Base-by-base conservation (phyloP, 345 rosid species). In the Balakata baccata region DNA sequence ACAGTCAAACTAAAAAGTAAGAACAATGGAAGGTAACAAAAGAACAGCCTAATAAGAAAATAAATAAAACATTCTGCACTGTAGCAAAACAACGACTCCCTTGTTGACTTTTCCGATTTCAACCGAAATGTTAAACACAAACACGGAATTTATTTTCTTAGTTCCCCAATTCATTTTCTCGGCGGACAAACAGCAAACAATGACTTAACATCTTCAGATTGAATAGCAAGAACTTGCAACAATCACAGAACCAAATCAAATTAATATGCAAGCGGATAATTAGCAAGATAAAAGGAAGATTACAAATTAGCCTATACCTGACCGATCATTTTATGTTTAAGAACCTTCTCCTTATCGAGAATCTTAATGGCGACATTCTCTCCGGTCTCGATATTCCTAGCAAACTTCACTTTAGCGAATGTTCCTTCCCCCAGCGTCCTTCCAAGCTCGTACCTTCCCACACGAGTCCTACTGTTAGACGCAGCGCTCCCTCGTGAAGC, bases 351-450 rank as follows among this genome's bases (percentile, higher is more conserved):
- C 79, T 96, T 96, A 64, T 96, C 97, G 1, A 96, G 94, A 68
- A 96, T 88, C 79, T 96, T 96, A 66, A 96, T 89, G 6, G 99
- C 99, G 0, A 96, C 97, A 70, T 86, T 76, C 29, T 93, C 97
- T 11, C 86, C 91, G 4, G 88, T 93, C 77, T 87, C 92, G 5
- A 69, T 56, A 69, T 91, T 88, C 81, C 84, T 85, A 2, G 99
- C 99, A 76, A 93, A 93, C 86, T 95, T 95, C 61, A 95, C 99
- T 89, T 96, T 96, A 5, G 99, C 99, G 58, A 93, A 96, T 34
- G 96, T 90, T 61, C 99, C 99, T 81, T 91, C 98, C 0, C 99
- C 99, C 18, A 95, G 83, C 52, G 97, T 95, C 84, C 89, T 84
- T 68, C 99, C 98, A 5, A 93, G 76, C 85, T 96, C 98, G 77